Evolutionary conservation across 768 basidiomycete genomes (phyloP), one percentile per base, ranked within the genome.

Genomic region (Naematelia aurantialba): DNA sequence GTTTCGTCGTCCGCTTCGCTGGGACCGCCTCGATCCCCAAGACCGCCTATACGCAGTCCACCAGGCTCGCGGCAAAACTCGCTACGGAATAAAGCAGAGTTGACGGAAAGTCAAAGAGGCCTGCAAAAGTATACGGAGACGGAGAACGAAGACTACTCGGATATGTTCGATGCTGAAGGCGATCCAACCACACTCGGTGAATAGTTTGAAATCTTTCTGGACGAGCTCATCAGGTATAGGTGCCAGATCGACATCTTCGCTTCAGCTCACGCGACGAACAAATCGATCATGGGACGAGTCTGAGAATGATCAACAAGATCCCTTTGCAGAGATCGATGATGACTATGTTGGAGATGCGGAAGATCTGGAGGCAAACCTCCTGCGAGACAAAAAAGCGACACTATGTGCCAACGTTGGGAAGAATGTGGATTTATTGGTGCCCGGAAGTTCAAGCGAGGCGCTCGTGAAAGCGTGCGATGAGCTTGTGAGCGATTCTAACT

Each of bases 261-360:
- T 97, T 46, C 88, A 92, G 73, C 81, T 97, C 57, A 93, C 90
- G 2, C 80, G 88, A 53, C 76, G 93, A 47, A 91, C 93, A 22
- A 91, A 88, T 74, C 87, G 86, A 78, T 91, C 92, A 11, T 96
- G 91, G 90, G 87, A 87, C 8, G 90, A 90, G 45, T 89, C 88
- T 27, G 84, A 88, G 30, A 85, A 84, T 1, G 91, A 94, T 58
- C 92, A 94, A 53, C 89, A 91, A 55, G 75, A 99, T 80, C 94
- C 96, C 1, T 99, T 99, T 67, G 92, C 94, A 1, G 90, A 92
- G 89, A 93, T 94, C 59, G 91, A 96, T 68, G 92, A 93, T 80
- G 89, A 88, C 5, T 93, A 91, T 66, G 87, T 85, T 1, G 29
- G 59, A 34, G 68, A 60, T 5, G 57, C 58, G 3, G 90, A 93